Percentiles rank a stretch among this genome's conserved stretches.
Evolutionary conservation across 164 flowering plant genomes (phyloP).

Genomic region (Litsea cubeba): DNA sequence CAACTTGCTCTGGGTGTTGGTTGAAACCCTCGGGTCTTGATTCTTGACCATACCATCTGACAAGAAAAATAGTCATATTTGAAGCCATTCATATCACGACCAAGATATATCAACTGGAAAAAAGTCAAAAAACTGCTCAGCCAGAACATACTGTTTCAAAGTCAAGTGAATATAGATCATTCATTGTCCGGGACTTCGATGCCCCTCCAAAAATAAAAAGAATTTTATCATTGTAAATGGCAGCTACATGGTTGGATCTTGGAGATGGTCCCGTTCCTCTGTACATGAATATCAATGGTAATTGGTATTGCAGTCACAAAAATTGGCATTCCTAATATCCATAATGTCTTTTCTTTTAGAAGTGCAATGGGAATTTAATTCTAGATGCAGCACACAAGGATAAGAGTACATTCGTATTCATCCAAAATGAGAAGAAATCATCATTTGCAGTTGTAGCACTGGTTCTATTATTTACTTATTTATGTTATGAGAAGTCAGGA

Average conservation of each 20-base stretch:
- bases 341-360: too few species aligned
- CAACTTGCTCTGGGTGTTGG: constrained; percentile 96
- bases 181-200: constrained; percentile 71
- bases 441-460: background rate
- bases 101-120: constrained; percentile 1
- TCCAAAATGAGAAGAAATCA: background rate
- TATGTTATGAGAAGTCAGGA: background rate
- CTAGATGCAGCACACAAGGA: too few species aligned
- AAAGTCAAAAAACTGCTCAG: background rate
- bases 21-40: constrained; percentile 72
- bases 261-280: constrained; percentile 95
- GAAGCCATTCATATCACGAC: constrained; percentile 1
- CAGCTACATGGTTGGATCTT: constrained; percentile 85
- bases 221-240: constrained; percentile 78
- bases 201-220: constrained; percentile 87
- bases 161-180: constrained; percentile 91
- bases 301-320: background rate
- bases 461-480: background rate
- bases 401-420: too few species aligned
- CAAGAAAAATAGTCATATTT: background rate
- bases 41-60: constrained; percentile 97
- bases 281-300: constrained; percentile 10
- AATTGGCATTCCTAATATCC: too few species aligned
- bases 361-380: too few species aligned
- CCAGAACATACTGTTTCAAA: constrained; percentile 70